Evolutionary conservation across 1,139 yeast species (phyloP).

Genomic region (Spathaspora sp.): DNA sequence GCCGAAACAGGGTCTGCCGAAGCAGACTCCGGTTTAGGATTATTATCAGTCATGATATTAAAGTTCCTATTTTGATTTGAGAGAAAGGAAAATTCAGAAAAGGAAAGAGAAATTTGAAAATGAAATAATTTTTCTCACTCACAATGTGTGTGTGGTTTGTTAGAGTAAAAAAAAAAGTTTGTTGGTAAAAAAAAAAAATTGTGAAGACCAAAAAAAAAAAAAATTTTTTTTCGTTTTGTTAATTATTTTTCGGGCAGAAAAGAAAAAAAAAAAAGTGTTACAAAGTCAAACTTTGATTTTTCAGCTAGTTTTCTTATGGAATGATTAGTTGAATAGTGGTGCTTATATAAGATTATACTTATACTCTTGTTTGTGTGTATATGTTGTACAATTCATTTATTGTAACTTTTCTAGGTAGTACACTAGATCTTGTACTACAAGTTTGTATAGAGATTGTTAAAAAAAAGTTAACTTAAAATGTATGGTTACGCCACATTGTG

Average conservation of each 20-base stretch:
- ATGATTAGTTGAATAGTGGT: not conserved
- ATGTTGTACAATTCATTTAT: too few relatives aligned
- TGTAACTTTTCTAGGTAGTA: too few relatives aligned
- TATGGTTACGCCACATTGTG: too few relatives aligned
- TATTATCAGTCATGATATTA: constrained; percentile 7
- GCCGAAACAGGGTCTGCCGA: not conserved
- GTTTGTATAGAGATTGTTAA: too few relatives aligned
- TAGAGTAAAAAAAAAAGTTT: not conserved
- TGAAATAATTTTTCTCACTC: not conserved
- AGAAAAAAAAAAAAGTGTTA: not conserved
- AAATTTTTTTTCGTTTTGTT: not conserved
- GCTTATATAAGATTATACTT: not conserved
- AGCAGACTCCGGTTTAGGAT: constrained; percentile 5
- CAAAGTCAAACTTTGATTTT: not conserved
- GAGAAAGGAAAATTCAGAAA: not conserved
- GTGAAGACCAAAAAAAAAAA: not conserved
- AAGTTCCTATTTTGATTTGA: not conserved
- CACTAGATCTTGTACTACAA: too few relatives aligned
- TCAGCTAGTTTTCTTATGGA: not conserved
- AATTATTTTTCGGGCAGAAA: not conserved
- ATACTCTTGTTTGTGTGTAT: too few relatives aligned
- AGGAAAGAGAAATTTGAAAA: not conserved
- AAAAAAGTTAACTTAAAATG: too few relatives aligned
- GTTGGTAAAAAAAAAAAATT: too few relatives aligned
- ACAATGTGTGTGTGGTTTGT: not conserved